Conservation (phyloP, 75 land plant genomes). For the Gnetum montanum region DNA sequence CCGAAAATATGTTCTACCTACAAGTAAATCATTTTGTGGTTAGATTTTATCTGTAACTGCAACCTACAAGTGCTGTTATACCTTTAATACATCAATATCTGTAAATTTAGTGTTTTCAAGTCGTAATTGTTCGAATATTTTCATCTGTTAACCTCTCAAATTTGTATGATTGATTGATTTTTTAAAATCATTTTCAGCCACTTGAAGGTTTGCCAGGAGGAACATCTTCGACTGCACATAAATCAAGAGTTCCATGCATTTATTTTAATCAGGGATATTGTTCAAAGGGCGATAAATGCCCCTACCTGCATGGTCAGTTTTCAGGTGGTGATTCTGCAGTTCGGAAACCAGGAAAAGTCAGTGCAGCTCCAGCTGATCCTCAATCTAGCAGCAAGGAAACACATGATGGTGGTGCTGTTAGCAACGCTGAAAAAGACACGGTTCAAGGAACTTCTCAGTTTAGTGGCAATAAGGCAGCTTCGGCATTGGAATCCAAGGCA, state of each 20-base stretch:
- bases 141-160: neutral
- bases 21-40: too few species aligned
- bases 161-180: too few species aligned
- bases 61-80: too few species aligned
- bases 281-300: constrained; percentile 75
- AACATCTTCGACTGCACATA: constrained; percentile 15
- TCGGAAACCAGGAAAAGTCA: constrained; percentile 2
- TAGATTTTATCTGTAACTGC: too few species aligned
- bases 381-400: neutral
- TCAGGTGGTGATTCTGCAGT: constrained; percentile 17
- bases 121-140: too few species aligned
- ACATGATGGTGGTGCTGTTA: neutral
- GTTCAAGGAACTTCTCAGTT: neutral
- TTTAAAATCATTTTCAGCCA: constrained; percentile 6
- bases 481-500: too few species aligned
- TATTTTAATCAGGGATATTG: constrained; percentile 61
- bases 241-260: constrained; percentile 51
- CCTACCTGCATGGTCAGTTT: constrained; percentile 57
- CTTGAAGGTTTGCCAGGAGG: constrained; percentile 4
- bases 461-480: too few species aligned
- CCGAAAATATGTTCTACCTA: too few species aligned
- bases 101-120: too few species aligned
- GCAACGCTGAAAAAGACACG: constrained; percentile 2
- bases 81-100: too few species aligned
- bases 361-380: neutral